phyloP scores from a whole-genome alignment of 495 filamentous ascomycete species.

The Chaetomium cochliodes region DNA sequence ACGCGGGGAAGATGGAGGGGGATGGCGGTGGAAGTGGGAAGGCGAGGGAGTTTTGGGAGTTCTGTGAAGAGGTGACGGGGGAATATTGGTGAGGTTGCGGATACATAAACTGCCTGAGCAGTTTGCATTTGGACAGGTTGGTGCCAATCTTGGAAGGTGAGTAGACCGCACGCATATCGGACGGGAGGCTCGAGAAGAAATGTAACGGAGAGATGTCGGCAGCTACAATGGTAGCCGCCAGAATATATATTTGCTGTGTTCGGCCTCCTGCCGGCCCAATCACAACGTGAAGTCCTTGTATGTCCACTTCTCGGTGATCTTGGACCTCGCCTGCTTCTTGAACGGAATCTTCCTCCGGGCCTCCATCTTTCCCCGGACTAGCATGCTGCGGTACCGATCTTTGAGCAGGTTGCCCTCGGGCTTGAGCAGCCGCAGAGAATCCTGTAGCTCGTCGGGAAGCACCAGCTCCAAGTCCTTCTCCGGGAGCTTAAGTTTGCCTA shows the following conservation, averaged over 20 bases:
- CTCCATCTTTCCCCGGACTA: slow-evolving; percentile 88
- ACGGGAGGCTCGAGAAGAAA: not conserved
- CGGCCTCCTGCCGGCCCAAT: not conserved
- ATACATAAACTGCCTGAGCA: too few species aligned
- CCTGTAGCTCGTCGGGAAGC: slow-evolving; percentile 88
- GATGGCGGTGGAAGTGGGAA: slow-evolving; percentile 25
- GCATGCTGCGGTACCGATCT: slow-evolving; percentile 84
- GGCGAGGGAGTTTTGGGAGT: slow-evolving; percentile 30
- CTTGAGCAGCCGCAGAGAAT: slow-evolving; percentile 83
- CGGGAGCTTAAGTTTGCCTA: slow-evolving; percentile 76
- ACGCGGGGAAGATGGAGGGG: slow-evolving; percentile 20
- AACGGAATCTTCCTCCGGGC: slow-evolving; percentile 71
- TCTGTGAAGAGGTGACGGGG: slow-evolving; percentile 19
- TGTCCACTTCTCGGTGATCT: slow-evolving; percentile 89
- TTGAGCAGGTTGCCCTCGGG: slow-evolving; percentile 92
- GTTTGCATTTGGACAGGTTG: too few species aligned
- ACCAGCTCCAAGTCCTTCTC: slow-evolving; percentile 83
- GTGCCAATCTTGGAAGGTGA: too few species aligned
- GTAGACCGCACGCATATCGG: too few species aligned
- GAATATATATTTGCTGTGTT: slow-evolving; percentile 20
- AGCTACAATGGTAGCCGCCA: not conserved
- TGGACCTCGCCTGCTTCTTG: slow-evolving; percentile 72
- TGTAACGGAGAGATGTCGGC: too few species aligned
- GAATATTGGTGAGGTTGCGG: not conserved
- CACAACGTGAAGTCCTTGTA: slow-evolving; percentile 78